A percentile compares a stretch with the other conserved stretches of the same genome.
These are phyloP conservation scores for Hemisphaericaspora lyxosophila DNA, from an alignment of 1,139 yeast genomes.

Conservation along the genomic window DNA sequence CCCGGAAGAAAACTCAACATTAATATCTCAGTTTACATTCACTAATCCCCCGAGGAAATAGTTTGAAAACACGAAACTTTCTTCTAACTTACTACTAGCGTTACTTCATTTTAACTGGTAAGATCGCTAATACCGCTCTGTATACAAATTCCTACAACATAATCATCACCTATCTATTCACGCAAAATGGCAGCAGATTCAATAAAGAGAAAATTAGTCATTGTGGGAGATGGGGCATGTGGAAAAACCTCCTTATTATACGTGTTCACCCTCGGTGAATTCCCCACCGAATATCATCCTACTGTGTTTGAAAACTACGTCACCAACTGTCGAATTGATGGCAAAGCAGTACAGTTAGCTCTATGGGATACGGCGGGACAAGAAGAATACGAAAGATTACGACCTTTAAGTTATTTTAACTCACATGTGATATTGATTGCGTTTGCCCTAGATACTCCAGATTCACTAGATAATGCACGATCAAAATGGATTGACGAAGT, in stretches of 20 bases:
- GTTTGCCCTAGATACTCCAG: slow-evolving; percentile 68
- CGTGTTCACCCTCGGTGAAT: slow-evolving; percentile 87
- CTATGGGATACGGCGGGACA: slow-evolving; percentile 98
- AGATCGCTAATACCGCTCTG: too few relatives aligned
- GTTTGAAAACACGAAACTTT: too few relatives aligned
- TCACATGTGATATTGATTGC: slow-evolving; percentile 73
- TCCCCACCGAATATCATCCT: slow-evolving; percentile 84
- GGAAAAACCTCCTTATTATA: slow-evolving; percentile 91
- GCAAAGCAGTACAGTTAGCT: slow-evolving; percentile 84
- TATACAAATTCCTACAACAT: too few relatives aligned
- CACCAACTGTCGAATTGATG: slow-evolving; percentile 89
- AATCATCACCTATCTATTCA: neutral
- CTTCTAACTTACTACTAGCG: too few relatives aligned
- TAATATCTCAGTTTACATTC: neutral
- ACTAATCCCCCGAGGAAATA: neutral
- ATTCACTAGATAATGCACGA: slow-evolving; percentile 66
- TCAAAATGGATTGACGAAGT: slow-evolving; percentile 76
- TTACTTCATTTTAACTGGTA: too few relatives aligned
- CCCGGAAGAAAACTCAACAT: neutral
- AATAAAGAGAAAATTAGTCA: slow-evolving; percentile 75
- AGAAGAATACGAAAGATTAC: slow-evolving; percentile 78
- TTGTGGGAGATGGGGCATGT: slow-evolving; percentile 95
- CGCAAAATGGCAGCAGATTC: slow-evolving; percentile 10
- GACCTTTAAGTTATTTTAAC: slow-evolving; percentile 82
- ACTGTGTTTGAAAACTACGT: slow-evolving; percentile 95